Conservation (phyloP, 345 rosid genomes). For the Sisymbrium irio region DNA sequence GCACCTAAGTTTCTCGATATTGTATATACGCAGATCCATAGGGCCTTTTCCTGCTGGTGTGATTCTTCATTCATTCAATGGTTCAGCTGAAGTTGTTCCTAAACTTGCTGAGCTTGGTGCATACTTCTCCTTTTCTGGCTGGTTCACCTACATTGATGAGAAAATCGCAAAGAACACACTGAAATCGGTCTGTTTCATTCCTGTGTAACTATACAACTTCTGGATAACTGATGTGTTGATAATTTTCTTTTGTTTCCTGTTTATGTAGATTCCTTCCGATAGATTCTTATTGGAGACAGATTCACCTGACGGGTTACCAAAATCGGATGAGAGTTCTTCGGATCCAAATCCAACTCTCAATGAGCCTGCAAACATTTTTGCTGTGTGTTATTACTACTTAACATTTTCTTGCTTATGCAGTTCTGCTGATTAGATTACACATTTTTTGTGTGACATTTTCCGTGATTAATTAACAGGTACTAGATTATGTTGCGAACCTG, state of each 20-base stretch:
- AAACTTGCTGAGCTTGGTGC: conserved; percentile 79
- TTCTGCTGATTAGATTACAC: background rate
- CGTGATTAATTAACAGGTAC: conserved; percentile 48
- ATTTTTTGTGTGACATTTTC: conserved; percentile 22
- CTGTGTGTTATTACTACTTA: conserved; percentile 33
- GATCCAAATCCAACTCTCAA: conserved; percentile 55
- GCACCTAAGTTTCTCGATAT: no score
- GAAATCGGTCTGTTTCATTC: conserved; percentile 49
- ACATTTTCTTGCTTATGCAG: background rate
- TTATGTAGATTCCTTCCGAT: conserved; percentile 57
- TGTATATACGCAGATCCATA: conserved; percentile 36
- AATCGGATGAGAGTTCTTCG: conserved; percentile 24
- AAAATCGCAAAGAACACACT: conserved; percentile 69
- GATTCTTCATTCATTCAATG: conserved; percentile 85
- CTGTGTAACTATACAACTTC: background rate
- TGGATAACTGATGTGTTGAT: background rate
- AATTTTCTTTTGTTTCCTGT: background rate
- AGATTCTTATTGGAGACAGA: conserved; percentile 89
- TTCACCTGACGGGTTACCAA: conserved; percentile 85
- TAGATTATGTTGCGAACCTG: conserved; percentile 60
- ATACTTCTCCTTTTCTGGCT: conserved; percentile 89
- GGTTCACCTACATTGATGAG: conserved; percentile 66
- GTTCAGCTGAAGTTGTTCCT: conserved; percentile 91
- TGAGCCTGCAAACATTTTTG: conserved; percentile 81
- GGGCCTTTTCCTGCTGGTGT: conserved; percentile 88